These are phyloP conservation scores for Capillidium heterosporum DNA, from an alignment of 371 early-diverging fungal species.

Conservation along the genomic window DNA sequence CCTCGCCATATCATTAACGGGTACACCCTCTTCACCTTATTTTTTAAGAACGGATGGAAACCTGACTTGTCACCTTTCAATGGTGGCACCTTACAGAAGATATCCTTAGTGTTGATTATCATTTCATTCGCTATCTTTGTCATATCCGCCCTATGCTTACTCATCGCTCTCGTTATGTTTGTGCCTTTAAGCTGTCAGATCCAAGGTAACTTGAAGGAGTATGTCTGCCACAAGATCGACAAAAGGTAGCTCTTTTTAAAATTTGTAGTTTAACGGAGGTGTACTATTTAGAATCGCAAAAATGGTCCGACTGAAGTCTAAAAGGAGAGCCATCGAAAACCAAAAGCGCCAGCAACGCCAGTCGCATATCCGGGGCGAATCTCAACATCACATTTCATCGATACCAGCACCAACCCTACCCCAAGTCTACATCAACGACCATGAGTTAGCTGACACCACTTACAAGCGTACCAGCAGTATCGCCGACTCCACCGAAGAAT, in stretches of 20 bases:
- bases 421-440: no score
- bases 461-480: no score
- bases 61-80: neutral
- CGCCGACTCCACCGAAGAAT: no score
- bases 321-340: conserved; percentile 1
- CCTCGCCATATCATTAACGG: conserved; percentile 62
- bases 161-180: conserved; percentile 49
- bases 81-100: conserved; percentile 8
- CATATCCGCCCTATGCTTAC: conserved; percentile 26
- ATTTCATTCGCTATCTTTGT: conserved; percentile 50
- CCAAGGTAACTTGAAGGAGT: conserved; percentile 80
- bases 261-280: neutral
- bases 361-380: no score
- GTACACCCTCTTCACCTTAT: conserved; percentile 15
- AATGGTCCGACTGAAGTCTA: neutral
- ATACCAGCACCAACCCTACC: no score
- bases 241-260: conserved; percentile 17
- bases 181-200: conserved; percentile 61
- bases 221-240: conserved; percentile 77
- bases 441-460: no score
- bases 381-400: no score
- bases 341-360: neutral
- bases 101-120: conserved; percentile 21
- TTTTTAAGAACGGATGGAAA: neutral
- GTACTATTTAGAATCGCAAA: neutral